Evolutionary conservation across 345 rosid genomes (phyloP).

Genomic region (Hypericum perforatum): DNA sequence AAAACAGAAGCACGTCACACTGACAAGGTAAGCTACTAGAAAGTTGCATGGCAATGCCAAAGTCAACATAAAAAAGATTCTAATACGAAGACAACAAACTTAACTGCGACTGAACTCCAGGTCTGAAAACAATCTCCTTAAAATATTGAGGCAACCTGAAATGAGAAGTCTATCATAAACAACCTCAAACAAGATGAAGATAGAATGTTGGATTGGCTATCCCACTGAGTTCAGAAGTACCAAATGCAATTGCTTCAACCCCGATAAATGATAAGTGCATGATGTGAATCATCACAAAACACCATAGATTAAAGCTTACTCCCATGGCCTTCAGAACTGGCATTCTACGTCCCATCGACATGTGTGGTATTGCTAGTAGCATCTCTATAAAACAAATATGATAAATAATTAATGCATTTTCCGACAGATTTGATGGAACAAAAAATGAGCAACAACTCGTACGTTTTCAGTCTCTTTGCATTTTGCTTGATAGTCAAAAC

Average conservation of each 20-base stretch:
- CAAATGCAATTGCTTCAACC: constrained; percentile 24
- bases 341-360: constrained; percentile 35
- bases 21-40: constrained; percentile 10
- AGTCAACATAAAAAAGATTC: constrained; percentile 17
- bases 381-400: constrained; percentile 26
- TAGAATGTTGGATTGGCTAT: constrained; percentile 26
- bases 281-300: constrained; percentile 11
- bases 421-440: constrained; percentile 6
- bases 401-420: not conserved
- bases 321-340: constrained; percentile 33
- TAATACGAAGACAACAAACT: constrained; percentile 39
- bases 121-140: constrained; percentile 40
- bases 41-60: constrained; percentile 10
- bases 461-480: constrained; percentile 67
- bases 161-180: constrained; percentile 37
- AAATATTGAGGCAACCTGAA: constrained; percentile 42
- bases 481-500: constrained; percentile 47
- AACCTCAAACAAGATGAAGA: constrained; percentile 30
- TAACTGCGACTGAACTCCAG: constrained; percentile 50
- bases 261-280: constrained; percentile 13
- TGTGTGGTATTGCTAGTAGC: constrained; percentile 27
- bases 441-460: constrained; percentile 10
- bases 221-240: constrained; percentile 22
- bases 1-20: constrained; percentile 15
- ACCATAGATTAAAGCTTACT: constrained; percentile 29